Conservation (phyloP, 257 asterid species). For the Salvia splendens region DNA sequence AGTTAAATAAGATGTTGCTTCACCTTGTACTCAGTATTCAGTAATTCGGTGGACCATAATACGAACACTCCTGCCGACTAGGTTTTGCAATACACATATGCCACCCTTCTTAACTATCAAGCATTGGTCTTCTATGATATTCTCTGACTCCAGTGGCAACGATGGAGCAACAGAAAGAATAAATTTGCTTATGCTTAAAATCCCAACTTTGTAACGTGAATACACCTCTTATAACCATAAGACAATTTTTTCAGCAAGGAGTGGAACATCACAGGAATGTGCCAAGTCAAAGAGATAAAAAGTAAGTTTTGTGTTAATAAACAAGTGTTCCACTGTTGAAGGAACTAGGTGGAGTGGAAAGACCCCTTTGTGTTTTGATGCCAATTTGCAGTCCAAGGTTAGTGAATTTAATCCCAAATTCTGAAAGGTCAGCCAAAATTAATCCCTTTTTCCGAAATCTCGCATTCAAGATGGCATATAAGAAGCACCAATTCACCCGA, state of each 20-base stretch:
- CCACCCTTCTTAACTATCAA: slow-evolving; percentile 26
- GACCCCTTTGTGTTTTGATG: not conserved
- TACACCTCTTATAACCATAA: not conserved
- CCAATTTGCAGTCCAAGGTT: no score
- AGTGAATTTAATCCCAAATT: no score
- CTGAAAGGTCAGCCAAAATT: no score
- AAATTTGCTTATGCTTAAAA: slow-evolving; percentile 1
- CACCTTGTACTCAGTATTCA: not conserved
- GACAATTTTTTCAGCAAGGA: slow-evolving; percentile 8
- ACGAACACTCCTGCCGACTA: not conserved
- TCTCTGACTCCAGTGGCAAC: slow-evolving; percentile 19
- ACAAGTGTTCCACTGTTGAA: slow-evolving; percentile 8
- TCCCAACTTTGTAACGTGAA: slow-evolving; percentile 3
- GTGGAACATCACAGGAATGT: slow-evolving; percentile 17
- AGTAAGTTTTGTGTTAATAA: not conserved
- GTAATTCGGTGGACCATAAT: not conserved
- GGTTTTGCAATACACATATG: slow-evolving; percentile 14
- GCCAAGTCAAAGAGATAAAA: not conserved
- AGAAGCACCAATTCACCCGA: slow-evolving; percentile 22
- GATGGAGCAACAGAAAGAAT: slow-evolving; percentile 9
- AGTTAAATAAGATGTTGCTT: slow-evolving; percentile 4
- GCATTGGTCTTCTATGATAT: slow-evolving; percentile 8
- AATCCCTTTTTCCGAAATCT: no score
- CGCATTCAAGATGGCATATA: not conserved
- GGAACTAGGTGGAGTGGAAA: slow-evolving; percentile 8